These are phyloP conservation scores for Curvularia eragrostidis DNA, from an alignment of 2,329 filamentous ascomycete genomes.

Conservation along the genomic window DNA sequence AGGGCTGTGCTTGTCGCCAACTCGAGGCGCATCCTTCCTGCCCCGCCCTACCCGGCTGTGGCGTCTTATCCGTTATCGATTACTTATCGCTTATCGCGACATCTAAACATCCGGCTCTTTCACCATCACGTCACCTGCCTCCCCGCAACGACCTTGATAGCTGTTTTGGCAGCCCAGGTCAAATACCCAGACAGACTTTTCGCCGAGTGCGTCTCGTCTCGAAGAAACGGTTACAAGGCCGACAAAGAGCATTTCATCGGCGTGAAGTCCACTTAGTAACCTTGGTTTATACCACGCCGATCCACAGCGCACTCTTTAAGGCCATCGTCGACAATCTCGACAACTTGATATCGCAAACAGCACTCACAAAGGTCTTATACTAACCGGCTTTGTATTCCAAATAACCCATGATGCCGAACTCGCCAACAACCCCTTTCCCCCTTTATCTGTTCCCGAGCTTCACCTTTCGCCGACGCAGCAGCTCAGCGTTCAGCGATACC, in stretches of 20 bases:
- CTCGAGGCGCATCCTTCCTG: constrained; percentile 11
- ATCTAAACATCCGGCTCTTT: constrained; percentile 11
- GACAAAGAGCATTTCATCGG: neutral
- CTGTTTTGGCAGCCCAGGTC: neutral
- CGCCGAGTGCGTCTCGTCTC: neutral
- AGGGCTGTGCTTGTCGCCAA: neutral
- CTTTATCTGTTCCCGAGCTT: constrained; percentile 49
- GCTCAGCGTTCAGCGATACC: constrained; percentile 48
- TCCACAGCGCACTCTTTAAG: neutral
- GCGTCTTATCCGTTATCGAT: constrained; percentile 20
- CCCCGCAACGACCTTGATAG: constrained; percentile 8
- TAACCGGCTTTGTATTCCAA: neutral
- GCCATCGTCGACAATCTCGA: neutral
- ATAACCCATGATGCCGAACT: constrained; percentile 16
- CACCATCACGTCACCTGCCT: constrained; percentile 34
- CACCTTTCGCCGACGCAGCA: constrained; percentile 52
- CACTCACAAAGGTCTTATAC: neutral
- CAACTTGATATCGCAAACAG: neutral
- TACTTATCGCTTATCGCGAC: constrained; percentile 35
- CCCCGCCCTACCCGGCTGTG: constrained; percentile 29
- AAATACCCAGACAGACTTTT: neutral
- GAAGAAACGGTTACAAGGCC: neutral
- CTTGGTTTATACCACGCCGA: neutral
- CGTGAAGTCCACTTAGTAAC: neutral
- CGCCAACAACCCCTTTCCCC: constrained; percentile 51